Evolutionary conservation across 169 alveolate genomes (phyloP).

Genomic region (Plasmodium malariae): DNA sequence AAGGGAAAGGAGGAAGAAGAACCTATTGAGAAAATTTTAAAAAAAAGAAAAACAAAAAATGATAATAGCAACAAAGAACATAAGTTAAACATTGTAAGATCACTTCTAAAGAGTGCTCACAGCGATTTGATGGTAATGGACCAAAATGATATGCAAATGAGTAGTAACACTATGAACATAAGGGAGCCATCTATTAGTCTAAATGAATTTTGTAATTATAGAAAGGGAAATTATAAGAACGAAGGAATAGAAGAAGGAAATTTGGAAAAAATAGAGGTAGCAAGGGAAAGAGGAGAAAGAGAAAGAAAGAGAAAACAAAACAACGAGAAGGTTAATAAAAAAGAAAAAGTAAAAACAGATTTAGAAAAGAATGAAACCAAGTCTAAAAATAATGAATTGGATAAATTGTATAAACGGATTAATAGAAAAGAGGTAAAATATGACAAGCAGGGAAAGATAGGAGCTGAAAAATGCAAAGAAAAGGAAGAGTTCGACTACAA

Average conservation of each 20-base stretch:
- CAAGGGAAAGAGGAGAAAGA: background rate
- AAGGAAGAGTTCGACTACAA: slow-evolving; percentile 3
- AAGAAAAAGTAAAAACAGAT: slow-evolving; percentile 1
- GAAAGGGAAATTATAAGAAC: too few relatives aligned
- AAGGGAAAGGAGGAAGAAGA: background rate
- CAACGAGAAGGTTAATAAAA: background rate
- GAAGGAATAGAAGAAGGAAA: too few relatives aligned
- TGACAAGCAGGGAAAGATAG: background rate
- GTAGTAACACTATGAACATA: background rate
- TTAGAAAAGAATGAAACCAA: background rate
- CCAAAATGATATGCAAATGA: background rate
- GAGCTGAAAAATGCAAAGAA: background rate
- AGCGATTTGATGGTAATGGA: background rate
- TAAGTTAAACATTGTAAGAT: too few relatives aligned
- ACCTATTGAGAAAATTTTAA: background rate
- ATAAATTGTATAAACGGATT: slow-evolving; percentile 9
- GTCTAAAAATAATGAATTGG: background rate
- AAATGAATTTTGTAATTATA: too few relatives aligned
- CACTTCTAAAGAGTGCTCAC: too few relatives aligned
- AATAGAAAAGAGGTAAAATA: background rate
- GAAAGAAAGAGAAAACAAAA: background rate
- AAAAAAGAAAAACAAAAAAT: too few relatives aligned
- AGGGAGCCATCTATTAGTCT: background rate
- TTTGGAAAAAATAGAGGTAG: too few relatives aligned
- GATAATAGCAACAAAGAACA: too few relatives aligned